Evolutionary conservation across 441 rosid genomes (phyloP), one percentile per base, ranked within the genome.

Genomic region (Rhodomyrtus psidioides): DNA sequence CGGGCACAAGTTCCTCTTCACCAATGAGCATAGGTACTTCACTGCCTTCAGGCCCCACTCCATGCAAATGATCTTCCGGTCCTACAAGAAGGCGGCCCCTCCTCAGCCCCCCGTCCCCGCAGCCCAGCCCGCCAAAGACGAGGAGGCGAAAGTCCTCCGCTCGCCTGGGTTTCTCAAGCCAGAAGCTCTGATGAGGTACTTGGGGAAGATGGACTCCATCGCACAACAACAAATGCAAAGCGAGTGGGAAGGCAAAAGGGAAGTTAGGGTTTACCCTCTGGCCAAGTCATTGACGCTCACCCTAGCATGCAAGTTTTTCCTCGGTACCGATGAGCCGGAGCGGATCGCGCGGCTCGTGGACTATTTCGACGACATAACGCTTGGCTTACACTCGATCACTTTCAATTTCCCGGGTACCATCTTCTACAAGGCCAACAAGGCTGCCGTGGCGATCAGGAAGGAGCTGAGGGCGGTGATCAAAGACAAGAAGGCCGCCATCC

Each of bases 1-100:
- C 24, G 88, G 88, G 17, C 88, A 86, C 59, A 86, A 86, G 86
- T 86, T 86, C 86, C 86, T 86, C 79, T 86, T 86, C 83, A 83
- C 88, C 76, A 86, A 86, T 13, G 88, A 86, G 86, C 59, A 86
- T n/a, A 86, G 59, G 86, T 83, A 74, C 79, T 86, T 86, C 88
- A 86, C 88, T 44, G 62, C 88, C 2, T 86, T 51, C 83, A 83
- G 88, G 30, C 88, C 88, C 12, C 86, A 53, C 76, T 75, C 88
- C 2, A 86, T 57, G 88, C 88, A 83, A 55, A 75, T 57, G 62
- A 34, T 86, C 86, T 86, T 86, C 86, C 88, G 88, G 27, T 86
- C 88, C 26, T 58, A 86, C 88, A 76, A 86, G 84, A 26, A 30
- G 76, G 81, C 84, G 26, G 86, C 60, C 24, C 81, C 82, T 24